Evolutionary conservation across 208 protist genomes (phyloP), one percentile per base, ranked within the genome.

Genomic region (Crithidia expoeki): DNA sequence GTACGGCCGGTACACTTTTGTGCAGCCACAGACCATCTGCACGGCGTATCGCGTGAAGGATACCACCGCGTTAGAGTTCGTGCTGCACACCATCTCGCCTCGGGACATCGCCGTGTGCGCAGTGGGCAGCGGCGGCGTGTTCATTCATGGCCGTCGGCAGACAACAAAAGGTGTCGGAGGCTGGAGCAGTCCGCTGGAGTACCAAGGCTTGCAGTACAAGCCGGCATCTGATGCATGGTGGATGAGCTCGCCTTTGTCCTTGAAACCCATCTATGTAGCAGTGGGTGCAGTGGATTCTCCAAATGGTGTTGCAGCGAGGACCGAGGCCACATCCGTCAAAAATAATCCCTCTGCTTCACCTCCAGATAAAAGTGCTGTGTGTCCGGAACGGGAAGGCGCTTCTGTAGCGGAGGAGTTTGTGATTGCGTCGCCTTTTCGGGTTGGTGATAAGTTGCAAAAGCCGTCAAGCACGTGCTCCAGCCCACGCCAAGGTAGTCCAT

Each of bases 211-310:
- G 57, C 50, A 40, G 2, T 90, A 88, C 68, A 69, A 79, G 17
- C 75, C 83, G 11, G 86, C 79, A 0, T 61, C 76, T 4, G 83
- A 94, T 52, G 23, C 88, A 50, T 94, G 84, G 84, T 94, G 86
- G 86, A 92, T 94, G 89, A 77, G 79, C 2, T 87, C 86, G 3
- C 89, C 87, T 7, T 73, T 94, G 27, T 81, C 75, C 3, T 44
- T 89, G 42, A 80, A 72, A 44, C 83, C 89, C 0, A 80, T 94
- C 27, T 92, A 90, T 60, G 74, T 92, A 14, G 55, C 78, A 6
- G 27, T 64, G 36, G 23, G 36, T 17, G 1, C 40, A 3, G 19
- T 49, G 1, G 50, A 28, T 7, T n/a, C 38, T 17, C 30, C 40
- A 21, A n/a, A 12, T 55, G 38, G 17, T 17, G 28, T 12, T 7